Base-by-base conservation (phyloP, 768 basidiomycete species). In the Ramaria sp. region DNA sequence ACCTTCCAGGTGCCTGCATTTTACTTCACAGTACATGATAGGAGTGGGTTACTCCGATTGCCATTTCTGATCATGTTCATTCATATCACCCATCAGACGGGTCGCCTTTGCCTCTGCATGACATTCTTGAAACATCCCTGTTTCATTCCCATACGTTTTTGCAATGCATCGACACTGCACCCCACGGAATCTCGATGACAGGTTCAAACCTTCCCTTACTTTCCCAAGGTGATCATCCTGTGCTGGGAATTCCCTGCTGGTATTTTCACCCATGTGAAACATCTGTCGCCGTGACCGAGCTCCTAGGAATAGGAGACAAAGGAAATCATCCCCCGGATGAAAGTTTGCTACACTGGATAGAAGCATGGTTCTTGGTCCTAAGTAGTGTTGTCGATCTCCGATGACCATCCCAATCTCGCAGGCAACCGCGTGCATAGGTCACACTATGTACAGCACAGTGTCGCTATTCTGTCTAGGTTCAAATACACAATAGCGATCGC, bases 251-350 rank as follows among this genome's bases (percentile, higher is more conserved):
- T 2, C 82, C 83, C 8, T 82, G 79, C 53, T 95, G 89, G 89
- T 89, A 83, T 62, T 70, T 95, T 37, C 92, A 95, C 64, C 92
- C 92, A 9, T 95, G 92, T 64, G 82, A 88, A 65, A 86, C 83
- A 3, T 73, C 74, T 9, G 67, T 66, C 32, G 78, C 81, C 1
- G 78, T 95, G 1, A 69, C 70, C 22, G 91, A 94, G 67, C 69
- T 95, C 20, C 64, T 91, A 67, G 60, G 62, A 20, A 85, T 71
- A 10, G 64, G 22, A 15, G 32, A 65, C 15, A 58, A 61, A 34
- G 65, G 63, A 4, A 65, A 61, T 8, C 48, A 25, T 63, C 63
- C 64, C 30, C 68, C 71, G 55, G 67, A 65, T 15, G 61, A 60
- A 48, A 57, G 63, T 45, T 57, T 67, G 48, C 60, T 69, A 25